These are phyloP conservation scores for Hypoxylon subgilvum DNA, from an alignment of 495 filamentous ascomycete species.

Conservation along the genomic window DNA sequence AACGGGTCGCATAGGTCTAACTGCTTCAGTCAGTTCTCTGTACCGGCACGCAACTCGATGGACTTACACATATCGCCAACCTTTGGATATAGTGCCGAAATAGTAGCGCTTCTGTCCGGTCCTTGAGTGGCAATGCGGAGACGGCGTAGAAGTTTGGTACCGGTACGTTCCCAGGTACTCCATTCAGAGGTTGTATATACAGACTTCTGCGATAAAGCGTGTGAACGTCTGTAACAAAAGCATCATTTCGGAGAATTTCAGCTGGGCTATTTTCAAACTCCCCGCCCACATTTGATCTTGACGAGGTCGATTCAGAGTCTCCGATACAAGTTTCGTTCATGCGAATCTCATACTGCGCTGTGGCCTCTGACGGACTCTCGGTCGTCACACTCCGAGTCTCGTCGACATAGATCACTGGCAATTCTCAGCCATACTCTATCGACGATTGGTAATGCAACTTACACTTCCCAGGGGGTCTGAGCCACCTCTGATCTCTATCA, in stretches of 20 bases:
- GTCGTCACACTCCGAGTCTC: slow-evolving; percentile 29
- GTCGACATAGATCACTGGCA: slow-evolving; percentile 37
- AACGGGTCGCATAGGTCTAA: slow-evolving; percentile 64
- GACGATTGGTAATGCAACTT: neutral
- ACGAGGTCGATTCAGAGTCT: slow-evolving; percentile 12
- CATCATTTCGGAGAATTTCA: neutral
- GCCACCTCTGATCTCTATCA: slow-evolving; percentile 35
- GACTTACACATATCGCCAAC: slow-evolving; percentile 56
- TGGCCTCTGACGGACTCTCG: slow-evolving; percentile 23
- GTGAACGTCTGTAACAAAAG: no score
- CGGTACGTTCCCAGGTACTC: no score
- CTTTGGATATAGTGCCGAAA: slow-evolving; percentile 57
- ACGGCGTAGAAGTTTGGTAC: slow-evolving; percentile 4
- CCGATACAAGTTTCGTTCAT: slow-evolving; percentile 7
- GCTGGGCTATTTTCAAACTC: neutral
- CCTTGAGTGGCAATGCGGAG: slow-evolving; percentile 45
- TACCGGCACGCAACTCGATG: neutral
- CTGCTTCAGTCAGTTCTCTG: slow-evolving; percentile 40
- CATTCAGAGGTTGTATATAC: no score
- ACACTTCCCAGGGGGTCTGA: slow-evolving; percentile 34
- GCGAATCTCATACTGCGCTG: slow-evolving; percentile 24
- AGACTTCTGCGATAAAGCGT: no score
- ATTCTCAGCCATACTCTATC: slow-evolving; percentile 3
- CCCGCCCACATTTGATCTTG: slow-evolving; percentile 1
- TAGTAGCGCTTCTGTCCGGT: slow-evolving; percentile 48